Percentiles rank a stretch among this genome's conserved stretches.
phyloP scores from a whole-genome alignment of 345 rosid genomes.

The Gossypium ekmanianum region DNA sequence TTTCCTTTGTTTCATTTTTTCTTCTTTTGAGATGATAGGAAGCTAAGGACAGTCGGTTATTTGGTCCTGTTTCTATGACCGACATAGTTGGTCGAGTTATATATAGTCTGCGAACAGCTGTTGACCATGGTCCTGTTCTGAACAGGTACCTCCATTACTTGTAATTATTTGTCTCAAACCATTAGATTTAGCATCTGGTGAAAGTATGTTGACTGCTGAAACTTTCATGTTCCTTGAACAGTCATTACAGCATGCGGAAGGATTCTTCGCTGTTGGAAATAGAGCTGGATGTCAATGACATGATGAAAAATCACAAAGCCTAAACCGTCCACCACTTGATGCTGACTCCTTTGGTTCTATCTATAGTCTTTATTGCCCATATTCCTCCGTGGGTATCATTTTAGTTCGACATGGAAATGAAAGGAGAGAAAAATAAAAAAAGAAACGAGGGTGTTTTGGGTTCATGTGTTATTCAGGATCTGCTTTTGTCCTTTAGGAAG shows the following conservation, averaged over 20 bases:
- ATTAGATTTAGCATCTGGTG: neutral
- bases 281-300: constrained; percentile 89
- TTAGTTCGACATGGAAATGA: neutral
- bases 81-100: constrained; percentile 79
- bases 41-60: constrained; percentile 80
- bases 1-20: neutral
- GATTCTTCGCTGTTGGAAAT: constrained; percentile 80
- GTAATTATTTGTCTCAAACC: neutral
- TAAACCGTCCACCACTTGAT: constrained; percentile 20
- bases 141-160: constrained; percentile 56
- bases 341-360: constrained; percentile 20
- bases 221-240: constrained; percentile 25
- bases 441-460: neutral
- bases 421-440: neutral
- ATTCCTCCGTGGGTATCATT: constrained; percentile 1
- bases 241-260: constrained; percentile 51
- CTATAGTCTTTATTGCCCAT: neutral
- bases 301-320: constrained; percentile 75
- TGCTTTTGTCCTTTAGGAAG: neutral
- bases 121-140: constrained; percentile 88
- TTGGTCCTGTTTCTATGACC: constrained; percentile 78
- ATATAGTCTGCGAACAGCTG: constrained; percentile 73
- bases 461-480: neutral
- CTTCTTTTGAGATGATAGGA: constrained; percentile 47
- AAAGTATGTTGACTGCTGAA: constrained; percentile 12